Base-by-base conservation (phyloP, 768 basidiomycete genomes). In the Chalciporus chontae region DNA sequence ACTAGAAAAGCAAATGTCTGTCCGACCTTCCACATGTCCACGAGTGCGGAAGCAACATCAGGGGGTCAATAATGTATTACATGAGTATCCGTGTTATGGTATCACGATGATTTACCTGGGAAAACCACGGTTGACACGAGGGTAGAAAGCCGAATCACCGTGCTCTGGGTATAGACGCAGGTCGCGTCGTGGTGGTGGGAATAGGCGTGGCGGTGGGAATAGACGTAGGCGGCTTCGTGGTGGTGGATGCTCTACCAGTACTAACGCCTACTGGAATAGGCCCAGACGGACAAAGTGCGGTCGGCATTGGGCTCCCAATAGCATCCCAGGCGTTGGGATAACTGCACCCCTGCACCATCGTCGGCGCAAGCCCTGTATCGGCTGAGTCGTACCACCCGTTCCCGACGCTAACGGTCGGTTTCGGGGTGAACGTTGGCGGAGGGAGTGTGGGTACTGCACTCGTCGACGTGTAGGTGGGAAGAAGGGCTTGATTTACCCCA, bases 261-360 rank as follows among this genome's bases (percentile, higher is more conserved):
- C 42, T 49, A 36, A 24, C 45, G 32, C 18, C 41, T 6, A 21
- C 43, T 18, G 46, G 26, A 45, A 24, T 29, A 32, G 54, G 38
- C 15, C 51, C 59, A 29, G 60, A 43, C 26, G 62, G 58, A 57
- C 80, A 81, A 19, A 72, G 63, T 19, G 75, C 67, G 27, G 74
- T 64, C 24, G 79, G 79, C 51, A 84, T 63, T 38, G 75, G 40
- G 15, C 71, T 76, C 48, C 68, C 69, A 18, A 77, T 76, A 18
- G 81, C 83, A 56, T 79, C 71, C 81, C 84, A 89, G 41, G 80
- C 72, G 57, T 80, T 67, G 17, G 81, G 84, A 60, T 88, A 87
- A 42, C 63, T 69, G 58, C 87, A 89, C 8, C 84, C 86, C 43
- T 73, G 67, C 40, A 88, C 73, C 21, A 78, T 72, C 15, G 80